Base-by-base conservation (phyloP, 2,329 filamentous ascomycete genomes). In the Thielaviopsis euricoi region DNA sequence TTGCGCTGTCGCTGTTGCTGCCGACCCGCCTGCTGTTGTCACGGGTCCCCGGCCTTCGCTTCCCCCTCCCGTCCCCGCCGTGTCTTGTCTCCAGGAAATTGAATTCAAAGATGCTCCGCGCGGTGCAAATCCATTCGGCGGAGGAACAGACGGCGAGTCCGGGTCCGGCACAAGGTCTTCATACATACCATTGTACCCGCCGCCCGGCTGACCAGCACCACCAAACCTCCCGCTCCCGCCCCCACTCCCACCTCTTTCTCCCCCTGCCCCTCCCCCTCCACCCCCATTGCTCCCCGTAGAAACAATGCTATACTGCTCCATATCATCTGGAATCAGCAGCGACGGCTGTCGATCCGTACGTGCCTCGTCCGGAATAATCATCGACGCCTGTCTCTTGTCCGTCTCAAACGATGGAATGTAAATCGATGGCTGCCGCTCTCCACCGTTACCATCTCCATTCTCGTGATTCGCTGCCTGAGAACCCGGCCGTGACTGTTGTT, bases 351-450 rank as follows among this genome's bases (percentile, higher is more conserved):
- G 55, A n/a, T 60, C 58, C 19, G 58, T 60, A 9, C 58, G 55
- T 21, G 58, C 50, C n/a, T 60, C 58, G 21, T 60, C 55, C 1
- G 58, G 58, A n/a, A 60, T 60, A 15, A 60, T 51, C 58, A 60
- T 60, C 12, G 55, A 57, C 17, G 55, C 49, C 19, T 55, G 53
- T 48, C 58, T 51, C 52, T 56, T 53, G n/a, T n/a, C 55, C 51
- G 46, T 29, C 40, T 55, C 55, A 33, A 60, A 60, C 15, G 52
- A 54, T 3, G 58, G 58, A 46, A 60, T 60, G 46, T 51, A 60
- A 21, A 60, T 60, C 17, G 51, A 52, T 6, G 58, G 55, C 25
- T 54, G 55, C n/a, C 55, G 51, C 22, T 56, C 53, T 25, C 23
- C 33, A 2, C 25, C 52, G 12, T 56, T 56, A 17, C 49, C 50